These are phyloP conservation scores for Acmispon strigosus DNA, from an alignment of 306 rosid species.

Conservation along the genomic window DNA sequence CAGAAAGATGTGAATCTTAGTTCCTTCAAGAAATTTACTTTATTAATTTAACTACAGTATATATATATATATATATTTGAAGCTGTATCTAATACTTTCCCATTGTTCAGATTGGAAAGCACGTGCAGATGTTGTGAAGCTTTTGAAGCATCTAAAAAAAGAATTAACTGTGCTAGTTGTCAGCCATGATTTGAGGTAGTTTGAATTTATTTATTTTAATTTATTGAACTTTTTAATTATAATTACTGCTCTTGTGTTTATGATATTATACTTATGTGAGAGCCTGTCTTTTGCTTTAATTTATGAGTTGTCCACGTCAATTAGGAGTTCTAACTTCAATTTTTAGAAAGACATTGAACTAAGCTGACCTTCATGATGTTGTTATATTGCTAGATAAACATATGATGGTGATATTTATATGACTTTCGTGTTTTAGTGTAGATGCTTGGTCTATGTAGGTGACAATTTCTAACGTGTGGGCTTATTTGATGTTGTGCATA, in stretches of 20 bases:
- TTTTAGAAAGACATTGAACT: too few species aligned
- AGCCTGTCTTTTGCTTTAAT: too few species aligned
- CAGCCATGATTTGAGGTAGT: slow-evolving; percentile 83
- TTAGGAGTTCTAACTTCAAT: too few species aligned
- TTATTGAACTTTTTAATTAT: neutral
- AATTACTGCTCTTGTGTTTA: neutral
- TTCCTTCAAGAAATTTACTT: neutral
- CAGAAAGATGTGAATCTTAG: neutral
- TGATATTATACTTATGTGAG: neutral
- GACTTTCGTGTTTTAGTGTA: too few species aligned
- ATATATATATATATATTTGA: neutral
- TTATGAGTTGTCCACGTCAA: too few species aligned
- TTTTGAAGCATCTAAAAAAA: slow-evolving; percentile 72
- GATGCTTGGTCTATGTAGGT: too few species aligned
- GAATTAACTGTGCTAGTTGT: slow-evolving; percentile 78
- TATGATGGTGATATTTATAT: too few species aligned
- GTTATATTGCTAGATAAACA: too few species aligned
- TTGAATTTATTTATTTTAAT: neutral
- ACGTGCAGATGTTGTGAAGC: slow-evolving; percentile 83
- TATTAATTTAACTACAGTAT: neutral
- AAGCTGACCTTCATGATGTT: too few species aligned
- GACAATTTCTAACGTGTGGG: too few species aligned
- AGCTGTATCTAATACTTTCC: slow-evolving; percentile 12
- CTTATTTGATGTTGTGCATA: too few species aligned
- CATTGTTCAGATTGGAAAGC: slow-evolving; percentile 82